Evolutionary conservation across 805 yeast species (phyloP).

Genomic region (Lipomyces starkeyi): DNA sequence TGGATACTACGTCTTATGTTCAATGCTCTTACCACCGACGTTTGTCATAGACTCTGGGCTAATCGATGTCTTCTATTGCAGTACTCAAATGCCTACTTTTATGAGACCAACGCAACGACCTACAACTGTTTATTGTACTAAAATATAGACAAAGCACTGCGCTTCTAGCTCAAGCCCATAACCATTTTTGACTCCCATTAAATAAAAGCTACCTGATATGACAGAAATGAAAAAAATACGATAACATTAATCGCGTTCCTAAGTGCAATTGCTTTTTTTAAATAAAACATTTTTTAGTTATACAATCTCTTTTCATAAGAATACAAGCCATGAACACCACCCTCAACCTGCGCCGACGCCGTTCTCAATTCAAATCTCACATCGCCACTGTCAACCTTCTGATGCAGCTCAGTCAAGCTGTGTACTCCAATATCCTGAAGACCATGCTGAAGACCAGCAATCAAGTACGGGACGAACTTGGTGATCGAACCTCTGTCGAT

Average conservation of each 20-base stretch:
- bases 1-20: neutral
- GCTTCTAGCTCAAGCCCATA: too few species aligned
- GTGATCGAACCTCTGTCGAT: conserved; percentile 94
- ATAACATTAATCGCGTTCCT: neutral
- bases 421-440: conserved; percentile 95
- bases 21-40: neutral
- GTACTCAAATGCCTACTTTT: too few species aligned
- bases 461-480: conserved; percentile 92
- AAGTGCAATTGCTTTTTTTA: neutral
- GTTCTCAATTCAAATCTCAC: conserved; percentile 97
- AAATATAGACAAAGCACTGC: neutral
- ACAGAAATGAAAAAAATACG: neutral
- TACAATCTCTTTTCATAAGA: conserved; percentile 97
- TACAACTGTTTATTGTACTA: too few species aligned
- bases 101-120: too few species aligned
- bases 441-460: conserved; percentile 96
- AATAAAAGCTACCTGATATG: neutral
- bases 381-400: conserved; percentile 65
- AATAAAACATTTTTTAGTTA: conserved; percentile 19
- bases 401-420: conserved; percentile 68
- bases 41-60: neutral
- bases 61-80: too few species aligned
- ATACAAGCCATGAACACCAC: conserved; percentile 96
- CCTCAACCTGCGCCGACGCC: conserved; percentile 98
- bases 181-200: neutral